These are phyloP conservation scores for Trametes gibbosa DNA, from an alignment of 768 basidiomycete species.

Conservation along the genomic window DNA sequence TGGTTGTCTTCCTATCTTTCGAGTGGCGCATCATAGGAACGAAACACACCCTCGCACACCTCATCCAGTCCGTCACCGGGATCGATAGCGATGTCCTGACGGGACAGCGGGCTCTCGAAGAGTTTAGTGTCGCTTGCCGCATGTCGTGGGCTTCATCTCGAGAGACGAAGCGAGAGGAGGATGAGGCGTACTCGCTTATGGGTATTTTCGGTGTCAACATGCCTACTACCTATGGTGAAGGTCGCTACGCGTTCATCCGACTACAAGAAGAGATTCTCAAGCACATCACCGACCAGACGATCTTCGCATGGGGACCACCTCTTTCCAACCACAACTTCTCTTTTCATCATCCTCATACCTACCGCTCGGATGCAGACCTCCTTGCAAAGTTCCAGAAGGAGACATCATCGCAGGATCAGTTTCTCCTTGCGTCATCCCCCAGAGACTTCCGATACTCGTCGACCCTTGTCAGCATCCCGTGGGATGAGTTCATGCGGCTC, in stretches of 20 bases:
- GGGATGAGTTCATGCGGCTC: background rate
- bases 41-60: slow-evolving; percentile 7
- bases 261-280: slow-evolving; percentile 14
- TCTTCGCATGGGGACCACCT: slow-evolving; percentile 11
- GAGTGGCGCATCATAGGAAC: slow-evolving; percentile 10
- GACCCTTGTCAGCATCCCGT: background rate
- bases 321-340: background rate
- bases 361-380: background rate
- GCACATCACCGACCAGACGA: slow-evolving; percentile 10
- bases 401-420: background rate
- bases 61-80: background rate
- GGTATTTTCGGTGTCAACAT: slow-evolving; percentile 17
- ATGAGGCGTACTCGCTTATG: slow-evolving; percentile 17
- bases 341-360: background rate
- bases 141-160: slow-evolving; percentile 17
- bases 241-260: slow-evolving; percentile 11
- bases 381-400: background rate
- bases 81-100: slow-evolving; percentile 5
- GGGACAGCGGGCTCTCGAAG: background rate
- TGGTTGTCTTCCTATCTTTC: slow-evolving; percentile 4
- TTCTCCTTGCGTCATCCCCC: slow-evolving; percentile 3
- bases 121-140: slow-evolving; percentile 5
- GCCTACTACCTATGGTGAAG: slow-evolving; percentile 13
- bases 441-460: slow-evolving; percentile 1
- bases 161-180: slow-evolving; percentile 8